Percentiles rank a stretch among this genome's conserved stretches.
phyloP scores from a whole-genome alignment of 108 stramenopile genomes.

The Parietichytrium sp. region DNA sequence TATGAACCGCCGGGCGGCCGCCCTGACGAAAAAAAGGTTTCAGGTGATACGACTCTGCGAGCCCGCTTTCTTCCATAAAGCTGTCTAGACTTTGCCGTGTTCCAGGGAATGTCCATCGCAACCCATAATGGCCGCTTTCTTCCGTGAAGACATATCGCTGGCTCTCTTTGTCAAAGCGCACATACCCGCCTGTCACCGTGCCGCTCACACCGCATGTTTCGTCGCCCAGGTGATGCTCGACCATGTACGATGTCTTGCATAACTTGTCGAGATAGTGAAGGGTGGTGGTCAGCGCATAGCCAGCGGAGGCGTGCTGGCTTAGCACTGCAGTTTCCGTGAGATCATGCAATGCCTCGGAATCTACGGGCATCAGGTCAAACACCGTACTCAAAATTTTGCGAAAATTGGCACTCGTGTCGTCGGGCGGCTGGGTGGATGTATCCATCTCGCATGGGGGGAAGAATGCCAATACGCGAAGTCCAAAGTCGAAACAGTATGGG shows the following conservation, averaged over 20 bases:
- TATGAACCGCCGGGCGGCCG: neutral
- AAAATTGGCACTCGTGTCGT: conserved; percentile 19
- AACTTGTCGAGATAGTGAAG: conserved; percentile 4
- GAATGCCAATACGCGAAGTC: conserved; percentile 10
- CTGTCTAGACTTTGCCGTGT: conserved; percentile 30
- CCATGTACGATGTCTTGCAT: conserved; percentile 4
- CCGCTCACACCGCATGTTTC: neutral
- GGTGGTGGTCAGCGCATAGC: conserved; percentile 1
- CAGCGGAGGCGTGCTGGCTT: neutral
- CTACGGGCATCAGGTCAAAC: conserved; percentile 17
- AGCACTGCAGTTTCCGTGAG: conserved; percentile 16
- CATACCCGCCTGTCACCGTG: conserved; percentile 18
- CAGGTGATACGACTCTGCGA: neutral
- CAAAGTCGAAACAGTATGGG: conserved; percentile 26
- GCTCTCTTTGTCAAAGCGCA: neutral
- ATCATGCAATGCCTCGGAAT: neutral
- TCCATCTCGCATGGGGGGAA: conserved; percentile 29
- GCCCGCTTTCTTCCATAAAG: conserved; percentile 3
- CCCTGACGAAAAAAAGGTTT: conserved; percentile 20
- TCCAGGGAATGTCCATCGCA: conserved; percentile 30
- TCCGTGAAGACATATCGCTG: conserved; percentile 24
- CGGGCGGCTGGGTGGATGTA: neutral
- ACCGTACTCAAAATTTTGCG: conserved; percentile 28
- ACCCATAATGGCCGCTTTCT: conserved; percentile 2
- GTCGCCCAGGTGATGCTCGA: conserved; percentile 4